Base-by-base conservation (phyloP, 2,329 filamentous ascomycete species). In the Aspergillaceae sp. region DNA sequence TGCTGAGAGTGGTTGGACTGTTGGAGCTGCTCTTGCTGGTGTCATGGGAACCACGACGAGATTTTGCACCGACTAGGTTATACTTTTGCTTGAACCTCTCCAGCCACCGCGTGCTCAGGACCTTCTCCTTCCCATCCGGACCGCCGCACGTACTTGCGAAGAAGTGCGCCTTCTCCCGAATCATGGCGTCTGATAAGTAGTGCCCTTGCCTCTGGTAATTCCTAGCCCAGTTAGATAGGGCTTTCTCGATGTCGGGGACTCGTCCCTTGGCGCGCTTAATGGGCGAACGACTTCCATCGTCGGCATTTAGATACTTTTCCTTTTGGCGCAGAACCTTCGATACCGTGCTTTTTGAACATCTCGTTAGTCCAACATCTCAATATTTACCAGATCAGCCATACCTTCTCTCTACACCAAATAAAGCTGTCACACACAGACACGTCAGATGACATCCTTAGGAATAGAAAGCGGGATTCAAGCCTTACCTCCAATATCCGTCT, bases 351-450 rank as follows among this genome's bases (percentile, higher is more conserved):
- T 47, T 19, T 19, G 1, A 19, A 59, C 43, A 41, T 40, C 30
- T 37, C 41, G 48, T 54, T 52, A 48, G 46, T 19, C 41, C 51
- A 55, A 51, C 45, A 49, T 28, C n/a, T 36, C 26, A 7, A 8
- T 9, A 26, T 10, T 38, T 28, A 42, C 40, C 26, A 29, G 41
- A 45, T 42, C 37, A 46, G 48, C 52, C 52, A 52, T 82, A 97
- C 92, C 92, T 97, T 84, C 92, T 76, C 72, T 98, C 92, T 44
- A 98, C 92, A 33, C 90, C 91, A 70, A 98, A 98, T 64, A 89
- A 82, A 48, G 84, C 85, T 86, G 56, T 32, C 34, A 45, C 37
- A 29, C 19, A 33, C 19, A 38, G 26, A 37, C 38, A 27, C 26
- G 45, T 62, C 45, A 66, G 55, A 44, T 44, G 9, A 34, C 42